These are phyloP conservation scores for Bassia scoparia DNA, from an alignment of 148 eudicot genomes.

Conservation along the genomic window DNA sequence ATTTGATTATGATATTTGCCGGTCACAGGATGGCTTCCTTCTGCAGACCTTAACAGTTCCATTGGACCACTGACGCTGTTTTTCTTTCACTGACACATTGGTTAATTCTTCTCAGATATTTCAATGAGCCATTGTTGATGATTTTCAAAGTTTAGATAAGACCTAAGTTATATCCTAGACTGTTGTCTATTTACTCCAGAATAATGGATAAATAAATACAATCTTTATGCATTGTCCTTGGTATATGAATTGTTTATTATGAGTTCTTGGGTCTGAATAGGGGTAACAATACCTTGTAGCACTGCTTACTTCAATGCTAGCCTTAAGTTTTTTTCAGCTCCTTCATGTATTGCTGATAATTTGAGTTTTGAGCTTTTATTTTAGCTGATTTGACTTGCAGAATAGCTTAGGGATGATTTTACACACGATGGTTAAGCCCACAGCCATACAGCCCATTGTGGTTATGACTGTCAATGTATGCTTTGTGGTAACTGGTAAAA, in stretches of 20 bases:
- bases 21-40: neutral
- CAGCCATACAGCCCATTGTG: neutral
- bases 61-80: too few species aligned
- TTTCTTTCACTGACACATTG: too few species aligned
- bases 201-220: too few species aligned
- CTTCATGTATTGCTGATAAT: neutral
- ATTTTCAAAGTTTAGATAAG: too few species aligned
- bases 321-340: neutral
- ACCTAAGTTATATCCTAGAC: too few species aligned
- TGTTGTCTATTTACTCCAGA: too few species aligned
- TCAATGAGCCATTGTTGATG: too few species aligned
- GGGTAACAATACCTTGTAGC: too few species aligned
- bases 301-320: neutral
- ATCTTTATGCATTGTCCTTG: too few species aligned
- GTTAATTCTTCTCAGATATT: too few species aligned
- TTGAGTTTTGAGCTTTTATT: neutral
- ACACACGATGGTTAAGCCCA: neutral
- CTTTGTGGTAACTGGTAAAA: constrained; percentile 2
- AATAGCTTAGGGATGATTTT: neutral
- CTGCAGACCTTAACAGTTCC: too few species aligned
- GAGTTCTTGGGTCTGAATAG: too few species aligned
- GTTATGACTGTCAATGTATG: neutral
- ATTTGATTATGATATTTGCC: neutral
- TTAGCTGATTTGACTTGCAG: constrained; percentile 1
- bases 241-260: neutral